A percentile compares a stretch with the other conserved stretches of the same genome.
Evolutionary conservation across 495 filamentous ascomycete genomes (phyloP).

Genomic region (Lophium mytilinum): DNA sequence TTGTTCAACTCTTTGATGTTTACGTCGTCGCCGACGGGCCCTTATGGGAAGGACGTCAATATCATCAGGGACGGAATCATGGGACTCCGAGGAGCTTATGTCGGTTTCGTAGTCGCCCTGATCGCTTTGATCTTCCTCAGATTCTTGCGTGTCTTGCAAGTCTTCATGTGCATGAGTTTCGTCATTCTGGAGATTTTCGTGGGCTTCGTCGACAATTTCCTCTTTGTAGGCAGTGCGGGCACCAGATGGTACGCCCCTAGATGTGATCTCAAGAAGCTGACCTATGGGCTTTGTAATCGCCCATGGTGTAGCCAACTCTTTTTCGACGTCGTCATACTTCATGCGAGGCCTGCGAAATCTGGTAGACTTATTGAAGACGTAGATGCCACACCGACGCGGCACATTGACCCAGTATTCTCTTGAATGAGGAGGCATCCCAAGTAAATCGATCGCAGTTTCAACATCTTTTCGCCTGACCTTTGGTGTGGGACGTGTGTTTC

Average conservation of each 20-base stretch:
- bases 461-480: conserved; percentile 55
- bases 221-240: background rate
- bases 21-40: background rate
- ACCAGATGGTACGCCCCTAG: background rate
- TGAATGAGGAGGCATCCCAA: conserved; percentile 41
- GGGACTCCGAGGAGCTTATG: background rate
- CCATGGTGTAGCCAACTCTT: conserved; percentile 32
- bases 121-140: background rate
- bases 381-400: conserved; percentile 51
- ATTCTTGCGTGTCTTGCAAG: background rate
- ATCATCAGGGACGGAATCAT: conserved; percentile 7
- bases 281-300: background rate
- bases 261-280: background rate
- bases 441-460: conserved; percentile 50
- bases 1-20: conserved; percentile 19
- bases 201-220: background rate
- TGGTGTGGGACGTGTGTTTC: conserved; percentile 12
- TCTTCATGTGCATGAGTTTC: no score
- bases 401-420: conserved; percentile 51
- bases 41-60: background rate
- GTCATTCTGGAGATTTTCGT: background rate
- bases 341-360: conserved; percentile 33
- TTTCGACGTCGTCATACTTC: conserved; percentile 49
- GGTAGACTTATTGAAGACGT: conserved; percentile 41
- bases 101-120: background rate